Evolutionary conservation across 2,329 filamentous ascomycete species (phyloP), one percentile per base, ranked within the genome.

Genomic region (Apiospora kogelbergensis): DNA sequence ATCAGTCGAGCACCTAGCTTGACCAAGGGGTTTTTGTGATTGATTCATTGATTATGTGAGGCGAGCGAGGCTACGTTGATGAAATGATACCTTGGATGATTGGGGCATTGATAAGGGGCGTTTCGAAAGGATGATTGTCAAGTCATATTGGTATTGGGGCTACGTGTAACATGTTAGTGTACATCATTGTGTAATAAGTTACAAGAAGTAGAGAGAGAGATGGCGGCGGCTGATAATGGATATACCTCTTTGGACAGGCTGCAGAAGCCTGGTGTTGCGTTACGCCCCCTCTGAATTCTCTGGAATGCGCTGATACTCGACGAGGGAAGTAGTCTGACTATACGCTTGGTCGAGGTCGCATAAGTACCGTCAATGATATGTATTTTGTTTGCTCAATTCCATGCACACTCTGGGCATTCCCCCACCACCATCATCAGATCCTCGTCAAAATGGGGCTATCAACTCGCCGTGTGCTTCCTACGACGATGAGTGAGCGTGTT

Each of bases 21-120:
- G 79, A 93, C 90, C 63, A 94, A 94, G 81, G 92, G 92, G n/a
- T 94, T 94, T 77, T 82, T 94, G 80, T 93, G 75, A 81, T 63
- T 45, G 53, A 37, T 37, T 33, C 26, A 33, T 44, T 44, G 17
- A 60, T 60, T 60, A 60, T 60, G 37, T 37, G 30, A 60, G 53
- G 53, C 53, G 26, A 37, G 53, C 53, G 53, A 37, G 17, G 53
- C 30, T 60, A 60, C 53, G 53, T 37, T 60, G 30, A 37, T 60
- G 53, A 60, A 30, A 60, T 60, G 30, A 41, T 41, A 44, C 63
- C 41, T 63, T 13, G 41, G 37, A 30, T 44, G 37, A 42, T 42
- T 42, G 40, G 40, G 63, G 48, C 67, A 63, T 68, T 64, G 67
- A n/a, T 24, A 46, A 42, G 40, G 40, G 57, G 48, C 46, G 48